Base-by-base conservation (phyloP, 2,329 filamentous ascomycete species). In the Alternaria infectoria region DNA sequence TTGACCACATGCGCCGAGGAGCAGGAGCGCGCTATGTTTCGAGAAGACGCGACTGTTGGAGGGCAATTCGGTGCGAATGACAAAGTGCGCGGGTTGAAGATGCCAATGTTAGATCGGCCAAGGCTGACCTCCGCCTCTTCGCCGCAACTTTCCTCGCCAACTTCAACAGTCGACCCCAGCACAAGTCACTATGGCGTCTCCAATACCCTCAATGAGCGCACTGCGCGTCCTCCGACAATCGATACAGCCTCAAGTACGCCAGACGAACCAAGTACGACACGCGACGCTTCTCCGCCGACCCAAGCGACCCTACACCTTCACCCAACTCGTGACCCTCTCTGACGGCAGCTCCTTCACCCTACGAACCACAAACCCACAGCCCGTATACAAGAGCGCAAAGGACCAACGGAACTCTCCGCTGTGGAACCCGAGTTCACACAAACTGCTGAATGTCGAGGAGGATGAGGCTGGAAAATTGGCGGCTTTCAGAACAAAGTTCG, bases 271-370 rank as follows among this genome's bases (percentile, higher is more conserved):
- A 83, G 85, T 89, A 77, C 90, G 93, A 64, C 89, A 93, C 78
- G 96, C 96, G 56, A 93, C 92, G 23, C 91, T 97, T 67, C 88
- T 98, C 77, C 87, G 87, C 66, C 93, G 96, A 15, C 93, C 93
- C n/a, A 91, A 93, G 76, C 89, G 94, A 6, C 95, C 96, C 45
- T 98, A 97, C 86, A 93, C 91, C 71, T 98, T 97, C 86, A 97
- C 95, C n/a, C 96, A 99, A 83, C 88, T 99, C 64, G 86, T 99
- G 70, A 94, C 93, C 57, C 90, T 98, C 68, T 93, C 91, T 44
- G 96, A 99, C 84, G 96, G 96, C 72, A 92, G 89, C 75, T 91
- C 94, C 64, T 98, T 89, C 82, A 89, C 91, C 52, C 86, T 90
- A 75, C 91, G 91, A 77, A 94, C 92, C 23, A 93, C 92, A 11